Conservation (phyloP, 2,329 filamentous ascomycete species). For the Botryotinia convoluta region DNA sequence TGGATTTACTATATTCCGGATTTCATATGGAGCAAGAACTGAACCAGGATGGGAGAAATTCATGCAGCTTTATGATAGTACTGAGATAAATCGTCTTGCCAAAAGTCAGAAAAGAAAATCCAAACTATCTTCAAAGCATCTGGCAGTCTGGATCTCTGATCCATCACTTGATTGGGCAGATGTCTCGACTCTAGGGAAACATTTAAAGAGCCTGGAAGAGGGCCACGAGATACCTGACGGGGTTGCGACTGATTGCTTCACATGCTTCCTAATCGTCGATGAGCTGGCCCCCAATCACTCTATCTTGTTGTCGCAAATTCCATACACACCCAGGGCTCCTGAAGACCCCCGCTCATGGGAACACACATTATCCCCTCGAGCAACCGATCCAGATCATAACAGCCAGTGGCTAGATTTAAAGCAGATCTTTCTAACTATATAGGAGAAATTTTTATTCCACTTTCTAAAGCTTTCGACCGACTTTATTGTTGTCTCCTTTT, state of each 20-base stretch:
- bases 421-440: background rate
- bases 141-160: background rate
- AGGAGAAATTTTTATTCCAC: background rate
- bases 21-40: background rate
- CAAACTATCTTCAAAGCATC: background rate
- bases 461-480: background rate
- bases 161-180: background rate
- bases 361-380: background rate
- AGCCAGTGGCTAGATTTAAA: background rate
- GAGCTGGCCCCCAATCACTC: background rate
- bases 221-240: background rate
- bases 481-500: background rate
- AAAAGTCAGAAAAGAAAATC: background rate
- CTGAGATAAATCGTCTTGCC: background rate
- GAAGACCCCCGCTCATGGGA: accelerated
- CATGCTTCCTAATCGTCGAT: background rate
- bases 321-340: no score
- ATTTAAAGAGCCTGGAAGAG: background rate
- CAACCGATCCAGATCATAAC: background rate
- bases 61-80: background rate
- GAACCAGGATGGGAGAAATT: background rate
- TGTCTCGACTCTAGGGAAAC: background rate
- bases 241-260: background rate
- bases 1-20: accelerated
- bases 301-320: background rate